These are phyloP conservation scores for Myxozyma monticola DNA, from an alignment of 805 yeast genomes.

Conservation along the genomic window DNA sequence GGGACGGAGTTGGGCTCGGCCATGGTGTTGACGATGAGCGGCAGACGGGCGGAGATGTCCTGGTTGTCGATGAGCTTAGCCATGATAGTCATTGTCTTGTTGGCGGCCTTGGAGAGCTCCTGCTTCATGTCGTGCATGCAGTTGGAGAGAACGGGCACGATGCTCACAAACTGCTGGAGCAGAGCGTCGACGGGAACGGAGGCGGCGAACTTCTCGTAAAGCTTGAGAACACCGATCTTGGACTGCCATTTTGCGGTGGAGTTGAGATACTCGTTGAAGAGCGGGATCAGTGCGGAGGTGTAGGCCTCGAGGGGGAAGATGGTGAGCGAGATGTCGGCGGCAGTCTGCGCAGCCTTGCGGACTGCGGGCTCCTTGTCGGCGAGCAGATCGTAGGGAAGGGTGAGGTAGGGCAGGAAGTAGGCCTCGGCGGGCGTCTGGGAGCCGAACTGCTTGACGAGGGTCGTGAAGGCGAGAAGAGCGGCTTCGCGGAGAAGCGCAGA, in stretches of 20 bases:
- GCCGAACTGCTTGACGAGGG: constrained; percentile 61
- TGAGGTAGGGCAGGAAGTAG: constrained; percentile 57
- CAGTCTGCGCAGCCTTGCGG: constrained; percentile 79
- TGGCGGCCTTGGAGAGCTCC: constrained; percentile 85
- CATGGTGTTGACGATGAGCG: constrained; percentile 80
- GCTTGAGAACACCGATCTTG: constrained; percentile 57
- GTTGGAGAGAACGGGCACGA: constrained; percentile 84
- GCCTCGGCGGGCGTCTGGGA: constrained; percentile 53
- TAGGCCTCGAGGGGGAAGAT: constrained; percentile 76
- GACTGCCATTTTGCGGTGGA: constrained; percentile 93
- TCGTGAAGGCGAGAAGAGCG: constrained; percentile 59
- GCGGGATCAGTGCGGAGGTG: constrained; percentile 66
- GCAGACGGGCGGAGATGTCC: constrained; percentile 84
- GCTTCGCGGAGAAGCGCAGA: constrained; percentile 76
- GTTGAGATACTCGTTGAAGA: constrained; percentile 60
- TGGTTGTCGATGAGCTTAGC: constrained; percentile 87
- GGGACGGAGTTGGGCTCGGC: constrained; percentile 89
- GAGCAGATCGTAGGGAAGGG: constrained; percentile 64
- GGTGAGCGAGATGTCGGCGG: constrained; percentile 68
- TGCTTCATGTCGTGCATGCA: constrained; percentile 95
- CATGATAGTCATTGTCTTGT: constrained; percentile 64
- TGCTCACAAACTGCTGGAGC: constrained; percentile 73
- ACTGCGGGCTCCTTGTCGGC: constrained; percentile 89
- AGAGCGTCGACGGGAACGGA: constrained; percentile 83
- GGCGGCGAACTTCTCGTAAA: constrained; percentile 70